Base-by-base conservation (phyloP, 2,329 filamentous ascomycete genomes). In the Penicillium sp. region DNA sequence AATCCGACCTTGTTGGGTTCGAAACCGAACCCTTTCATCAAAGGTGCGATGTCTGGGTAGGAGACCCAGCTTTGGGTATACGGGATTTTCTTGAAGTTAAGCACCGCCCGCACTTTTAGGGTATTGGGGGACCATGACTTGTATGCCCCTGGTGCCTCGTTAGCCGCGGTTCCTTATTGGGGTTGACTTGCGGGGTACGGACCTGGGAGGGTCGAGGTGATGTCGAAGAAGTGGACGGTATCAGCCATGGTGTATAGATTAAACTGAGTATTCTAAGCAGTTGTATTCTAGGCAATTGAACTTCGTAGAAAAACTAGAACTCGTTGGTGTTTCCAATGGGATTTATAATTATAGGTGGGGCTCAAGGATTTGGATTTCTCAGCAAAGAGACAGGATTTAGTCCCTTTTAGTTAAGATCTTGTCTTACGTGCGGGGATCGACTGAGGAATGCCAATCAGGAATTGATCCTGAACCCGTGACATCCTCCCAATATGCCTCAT, bases 171-270 rank as follows among this genome's bases (percentile, higher is more conserved):
- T 39, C 42, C 5, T 39, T 29, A 25, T 42, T 53, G 48, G 49
- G 21, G 46, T 43, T 13, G 33, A 42, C 19, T 42, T n/a, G 35
- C 39, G 39, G 39, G 29, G 5, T 31, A 44, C 48, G 31, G 60
- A 72, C 69, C 67, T 50, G 67, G 62, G 11, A 72, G 62, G 21
- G 60, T 63, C 10, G 69, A 72, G 16, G 48, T 51, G 31, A 75
- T 63, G 54, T 75, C 72, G 54, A 75, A 74, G 54, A 75, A 70
- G 45, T 75, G 72, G 19, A 74, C 66, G 1, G 70, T 51, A 37
- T 62, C 46, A 8, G 65, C 33, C 67, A 72, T 71, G 53, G 50
- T 61, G 21, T 1, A 53, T 9, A 16, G 39, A 27, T 25, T 29
- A 29, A 11, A 19, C 42, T 42, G 25, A 44, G 16, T 43, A 9